phyloP scores from a whole-genome alignment of 2,329 filamentous ascomycete species.

The Pseudogymnoascus sp. region DNA sequence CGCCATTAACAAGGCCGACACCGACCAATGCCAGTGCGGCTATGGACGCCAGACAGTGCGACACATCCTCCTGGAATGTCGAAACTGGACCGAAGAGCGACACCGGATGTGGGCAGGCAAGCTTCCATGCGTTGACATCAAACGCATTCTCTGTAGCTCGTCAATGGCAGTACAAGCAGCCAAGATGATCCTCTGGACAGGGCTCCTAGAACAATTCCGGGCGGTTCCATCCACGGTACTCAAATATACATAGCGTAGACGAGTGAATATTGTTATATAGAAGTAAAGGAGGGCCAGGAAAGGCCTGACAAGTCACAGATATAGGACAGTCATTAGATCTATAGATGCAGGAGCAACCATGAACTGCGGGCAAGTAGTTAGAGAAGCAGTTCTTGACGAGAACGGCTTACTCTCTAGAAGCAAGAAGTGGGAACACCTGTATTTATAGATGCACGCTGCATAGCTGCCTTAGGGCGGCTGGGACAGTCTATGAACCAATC shows the following conservation, averaged over 20 bases:
- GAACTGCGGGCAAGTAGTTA: background rate
- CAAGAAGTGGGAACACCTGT: slow-evolving; percentile 10
- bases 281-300: slow-evolving; percentile 21
- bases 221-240: slow-evolving; percentile 21
- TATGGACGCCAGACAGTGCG: background rate
- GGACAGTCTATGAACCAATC: no score
- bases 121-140: slow-evolving; percentile 23
- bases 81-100: slow-evolving; percentile 22
- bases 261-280: slow-evolving; percentile 23
- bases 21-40: slow-evolving; percentile 24
- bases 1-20: slow-evolving; percentile 27
- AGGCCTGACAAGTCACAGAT: slow-evolving; percentile 20
- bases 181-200: slow-evolving; percentile 29
- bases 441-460: no score
- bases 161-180: slow-evolving; percentile 29
- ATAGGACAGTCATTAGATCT: slow-evolving; percentile 23
- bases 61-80: slow-evolving; percentile 28
- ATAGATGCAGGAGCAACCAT: slow-evolving; percentile 9
- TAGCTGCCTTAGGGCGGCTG: no score
- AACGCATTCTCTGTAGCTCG: slow-evolving; percentile 30
- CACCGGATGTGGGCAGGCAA: slow-evolving; percentile 21
- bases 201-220: slow-evolving; percentile 25
- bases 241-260: slow-evolving; percentile 11
- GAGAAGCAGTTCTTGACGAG: slow-evolving; percentile 14
- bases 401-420: slow-evolving; percentile 15